Percentiles rank a stretch among this genome's conserved stretches.
Evolutionary conservation across 2,329 filamentous ascomycete species (phyloP).

Genomic region (Lanzia echinophila): DNA sequence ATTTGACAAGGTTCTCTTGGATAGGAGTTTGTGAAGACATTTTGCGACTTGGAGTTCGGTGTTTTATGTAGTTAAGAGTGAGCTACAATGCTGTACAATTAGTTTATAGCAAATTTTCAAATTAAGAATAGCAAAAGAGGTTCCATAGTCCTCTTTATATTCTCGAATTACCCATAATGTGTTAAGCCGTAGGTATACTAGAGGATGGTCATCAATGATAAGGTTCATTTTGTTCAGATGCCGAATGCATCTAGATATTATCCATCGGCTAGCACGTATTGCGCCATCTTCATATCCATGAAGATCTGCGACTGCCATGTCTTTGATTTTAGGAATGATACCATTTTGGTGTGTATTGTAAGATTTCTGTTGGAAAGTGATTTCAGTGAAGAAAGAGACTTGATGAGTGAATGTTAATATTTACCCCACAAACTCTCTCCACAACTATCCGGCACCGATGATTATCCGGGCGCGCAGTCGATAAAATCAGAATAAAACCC

Average conservation of each 20-base stretch:
- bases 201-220: background rate
- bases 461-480: too few species aligned
- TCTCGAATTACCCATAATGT: background rate
- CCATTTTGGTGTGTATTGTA: background rate
- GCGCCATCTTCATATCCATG: constrained; percentile 5
- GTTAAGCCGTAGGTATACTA: background rate
- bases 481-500: too few species aligned
- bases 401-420: too few species aligned
- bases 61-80: background rate
- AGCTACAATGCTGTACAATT: background rate
- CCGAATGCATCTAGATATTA: background rate
- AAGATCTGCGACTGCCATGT: background rate
- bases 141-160: background rate
- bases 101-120: background rate
- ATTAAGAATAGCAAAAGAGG: background rate
- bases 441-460: too few species aligned
- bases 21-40: constrained; percentile 32
- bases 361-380: too few species aligned
- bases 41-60: background rate
- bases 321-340: background rate
- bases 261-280: background rate
- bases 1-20: constrained; percentile 48
- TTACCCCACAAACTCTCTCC: too few species aligned
- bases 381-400: too few species aligned
- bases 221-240: background rate